Conservation (phyloP, 1,284 basidiomycete genomes). For the Hypsizygus ulmarius region DNA sequence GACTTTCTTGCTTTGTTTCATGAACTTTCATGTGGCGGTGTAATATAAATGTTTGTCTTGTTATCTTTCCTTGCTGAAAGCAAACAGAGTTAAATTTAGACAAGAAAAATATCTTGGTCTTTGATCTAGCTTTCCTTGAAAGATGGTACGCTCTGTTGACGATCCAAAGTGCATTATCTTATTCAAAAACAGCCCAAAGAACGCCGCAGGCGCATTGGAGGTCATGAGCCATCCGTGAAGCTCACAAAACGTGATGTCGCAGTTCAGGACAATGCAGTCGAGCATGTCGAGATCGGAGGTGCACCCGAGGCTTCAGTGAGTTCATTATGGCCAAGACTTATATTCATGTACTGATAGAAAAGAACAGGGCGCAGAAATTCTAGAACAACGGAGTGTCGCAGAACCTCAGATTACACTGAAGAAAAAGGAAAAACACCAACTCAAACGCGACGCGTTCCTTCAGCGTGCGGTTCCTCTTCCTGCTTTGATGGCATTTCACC, state of each 20-base stretch:
- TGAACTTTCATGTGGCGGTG: not conserved
- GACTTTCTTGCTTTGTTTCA: not conserved
- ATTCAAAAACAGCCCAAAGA: slow-evolving; percentile 53
- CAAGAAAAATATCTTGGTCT: too few species aligned
- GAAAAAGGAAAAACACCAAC: slow-evolving; percentile 69
- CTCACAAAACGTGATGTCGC: slow-evolving; percentile 48
- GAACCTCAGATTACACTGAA: slow-evolving; percentile 33
- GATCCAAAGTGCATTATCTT: too few species aligned
- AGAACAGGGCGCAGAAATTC: slow-evolving; percentile 45
- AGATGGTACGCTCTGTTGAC: slow-evolving; percentile 6
- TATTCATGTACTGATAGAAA: slow-evolving; percentile 1
- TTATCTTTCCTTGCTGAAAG: not conserved
- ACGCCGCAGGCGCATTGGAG: slow-evolving; percentile 40
- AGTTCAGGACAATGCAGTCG: slow-evolving; percentile 45
- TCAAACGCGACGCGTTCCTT: slow-evolving; percentile 67
- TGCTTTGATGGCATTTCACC: not conserved
- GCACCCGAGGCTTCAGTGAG: slow-evolving; percentile 38
- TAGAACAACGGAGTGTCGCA: slow-evolving; percentile 31
- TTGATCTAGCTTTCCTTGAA: not conserved
- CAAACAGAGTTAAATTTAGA: not conserved
- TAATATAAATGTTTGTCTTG: not conserved
- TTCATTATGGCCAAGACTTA: not conserved
- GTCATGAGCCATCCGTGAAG: slow-evolving; percentile 53
- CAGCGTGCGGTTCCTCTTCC: slow-evolving; percentile 43
- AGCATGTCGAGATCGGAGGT: slow-evolving; percentile 45